A percentile compares a stretch with the other conserved stretches of the same genome.
Conservation (phyloP, 1,284 basidiomycete species). For the Tausonia pullulans region DNA sequence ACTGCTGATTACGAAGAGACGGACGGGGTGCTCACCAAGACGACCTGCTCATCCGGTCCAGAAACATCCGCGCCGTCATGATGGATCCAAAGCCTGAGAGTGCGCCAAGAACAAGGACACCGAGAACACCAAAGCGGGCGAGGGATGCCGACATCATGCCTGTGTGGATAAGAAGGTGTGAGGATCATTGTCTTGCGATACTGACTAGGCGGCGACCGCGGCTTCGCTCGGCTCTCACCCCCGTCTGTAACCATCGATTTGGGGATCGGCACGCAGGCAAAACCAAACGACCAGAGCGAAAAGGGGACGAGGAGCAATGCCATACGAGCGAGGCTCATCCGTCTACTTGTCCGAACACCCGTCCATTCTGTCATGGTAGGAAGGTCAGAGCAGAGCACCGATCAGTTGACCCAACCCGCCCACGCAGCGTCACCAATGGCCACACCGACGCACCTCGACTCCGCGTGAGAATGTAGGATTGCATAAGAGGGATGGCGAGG, state of each 20-base stretch:
- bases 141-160: slow-evolving; percentile 13
- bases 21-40: slow-evolving; percentile 3
- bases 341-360: neutral
- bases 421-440: neutral
- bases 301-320: slow-evolving; percentile 33
- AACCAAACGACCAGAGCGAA: slow-evolving; percentile 31
- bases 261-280: slow-evolving; percentile 29
- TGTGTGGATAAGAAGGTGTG: neutral
- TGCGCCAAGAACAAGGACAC: slow-evolving; percentile 32
- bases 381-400: neutral
- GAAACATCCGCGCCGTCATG: slow-evolving; percentile 7
- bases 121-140: slow-evolving; percentile 30
- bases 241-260: neutral
- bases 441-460: slow-evolving; percentile 22
- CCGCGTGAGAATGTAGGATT: slow-evolving; percentile 31
- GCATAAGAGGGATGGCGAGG: slow-evolving; percentile 31
- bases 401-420: no score
- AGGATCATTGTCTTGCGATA: slow-evolving; percentile 27
- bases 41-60: neutral
- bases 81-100: slow-evolving; percentile 26
- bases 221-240: neutral
- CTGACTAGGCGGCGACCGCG: slow-evolving; percentile 15
- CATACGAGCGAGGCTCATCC: slow-evolving; percentile 24
- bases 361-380: neutral
- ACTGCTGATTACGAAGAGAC: neutral